Percentiles rank a stretch among this genome's conserved stretches.
phyloP scores from a whole-genome alignment of 495 filamentous ascomycete species.

The Neurospora sp. region DNA sequence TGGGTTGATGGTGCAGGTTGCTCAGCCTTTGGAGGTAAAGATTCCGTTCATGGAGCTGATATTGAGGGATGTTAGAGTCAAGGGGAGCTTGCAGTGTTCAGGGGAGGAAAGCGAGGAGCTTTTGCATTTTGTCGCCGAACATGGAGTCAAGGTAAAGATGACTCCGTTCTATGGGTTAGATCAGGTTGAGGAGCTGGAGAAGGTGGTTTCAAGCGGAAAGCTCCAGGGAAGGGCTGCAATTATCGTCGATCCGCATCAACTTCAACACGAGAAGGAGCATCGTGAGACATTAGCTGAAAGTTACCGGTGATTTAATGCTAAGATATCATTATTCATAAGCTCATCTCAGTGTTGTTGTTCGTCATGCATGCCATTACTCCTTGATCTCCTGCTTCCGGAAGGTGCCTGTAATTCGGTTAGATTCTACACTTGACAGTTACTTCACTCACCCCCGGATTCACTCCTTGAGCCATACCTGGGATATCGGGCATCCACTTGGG shows the following conservation, averaged over 20 bases:
- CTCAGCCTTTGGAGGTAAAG: conserved; percentile 36
- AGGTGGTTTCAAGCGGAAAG: conserved; percentile 39
- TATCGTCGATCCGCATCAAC: conserved; percentile 32
- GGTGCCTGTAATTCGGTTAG: conserved; percentile 25
- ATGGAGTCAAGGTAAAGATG: conserved; percentile 40
- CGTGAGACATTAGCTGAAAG: not conserved
- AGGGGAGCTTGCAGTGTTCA: conserved; percentile 38
- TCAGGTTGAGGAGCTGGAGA: conserved; percentile 38
- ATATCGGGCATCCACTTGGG: conserved; percentile 57
- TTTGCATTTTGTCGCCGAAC: conserved; percentile 41
- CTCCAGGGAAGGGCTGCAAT: conserved; percentile 46
- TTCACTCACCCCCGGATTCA: not conserved
- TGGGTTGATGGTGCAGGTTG: conserved; percentile 45
- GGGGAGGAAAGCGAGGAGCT: conserved; percentile 39
- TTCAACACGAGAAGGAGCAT: conserved; percentile 16
- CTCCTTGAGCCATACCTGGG: conserved; percentile 31
- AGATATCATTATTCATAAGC: conserved; percentile 1
- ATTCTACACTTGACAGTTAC: conserved; percentile 1
- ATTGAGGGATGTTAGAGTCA: conserved; percentile 44
- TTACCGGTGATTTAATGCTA: not conserved
- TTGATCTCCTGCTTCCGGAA: conserved; percentile 55
- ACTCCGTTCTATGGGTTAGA: conserved; percentile 44
- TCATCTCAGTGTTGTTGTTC: not conserved
- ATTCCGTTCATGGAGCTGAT: conserved; percentile 45
- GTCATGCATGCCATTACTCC: conserved; percentile 24